phyloP scores from a whole-genome alignment of 352 stramenopile species.

The Phytophthora sojae region DNA sequence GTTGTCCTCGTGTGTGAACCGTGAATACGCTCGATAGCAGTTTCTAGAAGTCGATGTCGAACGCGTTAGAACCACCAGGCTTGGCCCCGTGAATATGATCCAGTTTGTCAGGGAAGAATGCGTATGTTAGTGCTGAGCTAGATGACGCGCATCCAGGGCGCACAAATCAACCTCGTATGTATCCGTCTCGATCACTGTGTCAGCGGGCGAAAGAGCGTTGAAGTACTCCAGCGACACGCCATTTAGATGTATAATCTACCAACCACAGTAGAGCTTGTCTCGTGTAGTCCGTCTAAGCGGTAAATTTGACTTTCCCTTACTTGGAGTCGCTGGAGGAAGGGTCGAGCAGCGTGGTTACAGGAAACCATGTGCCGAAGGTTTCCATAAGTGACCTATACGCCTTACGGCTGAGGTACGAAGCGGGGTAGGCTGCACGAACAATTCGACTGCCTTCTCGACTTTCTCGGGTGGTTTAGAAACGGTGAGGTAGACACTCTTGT shows the following conservation, averaged over 20 bases:
- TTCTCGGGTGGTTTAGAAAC: conserved; percentile 15
- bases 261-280: conserved; percentile 20
- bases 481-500: not conserved
- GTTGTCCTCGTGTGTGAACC: conserved; percentile 7
- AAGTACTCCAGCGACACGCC: conserved; percentile 26
- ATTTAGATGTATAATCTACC: conserved; percentile 24
- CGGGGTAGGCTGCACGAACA: no score
- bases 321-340: conserved; percentile 10
- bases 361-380: no score
- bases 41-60: conserved; percentile 36
- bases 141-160: not conserved
- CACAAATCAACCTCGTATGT: conserved; percentile 21
- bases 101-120: not conserved
- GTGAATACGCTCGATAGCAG: conserved; percentile 22
- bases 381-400: no score
- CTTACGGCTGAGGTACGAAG: no score
- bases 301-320: conserved; percentile 1
- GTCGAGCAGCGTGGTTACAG: not conserved
- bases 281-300: conserved; percentile 1
- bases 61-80: not conserved
- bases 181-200: conserved; percentile 17
- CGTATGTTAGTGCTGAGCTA: not conserved
- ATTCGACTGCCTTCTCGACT: not conserved
- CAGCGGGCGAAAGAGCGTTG: not conserved
- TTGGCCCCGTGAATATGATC: not conserved